Evolutionary conservation across 805 yeast genomes (phyloP).

Genomic region (Torulaspora delbrueckii): DNA sequence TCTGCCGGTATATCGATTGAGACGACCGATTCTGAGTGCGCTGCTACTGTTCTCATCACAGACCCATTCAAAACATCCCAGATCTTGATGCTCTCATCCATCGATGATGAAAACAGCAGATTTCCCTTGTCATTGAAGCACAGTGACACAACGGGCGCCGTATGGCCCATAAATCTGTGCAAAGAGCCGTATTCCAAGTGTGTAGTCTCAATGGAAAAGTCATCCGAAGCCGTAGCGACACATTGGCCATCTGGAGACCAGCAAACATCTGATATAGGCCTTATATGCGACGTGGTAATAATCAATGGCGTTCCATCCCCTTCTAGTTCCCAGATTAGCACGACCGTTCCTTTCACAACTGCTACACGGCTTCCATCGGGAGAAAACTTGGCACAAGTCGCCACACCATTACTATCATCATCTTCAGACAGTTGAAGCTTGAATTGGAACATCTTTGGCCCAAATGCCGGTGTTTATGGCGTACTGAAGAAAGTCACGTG

Average conservation of each 20-base stretch:
- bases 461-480: background rate
- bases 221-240: conserved; percentile 84
- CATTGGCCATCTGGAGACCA: conserved; percentile 73
- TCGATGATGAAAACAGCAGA: conserved; percentile 70
- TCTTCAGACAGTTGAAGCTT: conserved; percentile 5
- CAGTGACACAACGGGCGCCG: conserved; percentile 74
- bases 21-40: conserved; percentile 88
- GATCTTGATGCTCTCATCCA: conserved; percentile 84
- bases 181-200: conserved; percentile 43
- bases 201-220: conserved; percentile 73
- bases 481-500: conserved; percentile 2
- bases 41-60: conserved; percentile 73
- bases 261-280: conserved; percentile 67
- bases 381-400: conserved; percentile 52
- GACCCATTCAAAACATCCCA: conserved; percentile 76
- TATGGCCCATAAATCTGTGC: conserved; percentile 63
- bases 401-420: conserved; percentile 2
- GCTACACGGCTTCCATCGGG: conserved; percentile 60
- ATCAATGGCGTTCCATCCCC: conserved; percentile 26
- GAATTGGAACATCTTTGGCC: conserved; percentile 7
- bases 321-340: conserved; percentile 52
- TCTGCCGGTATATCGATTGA: conserved; percentile 70
- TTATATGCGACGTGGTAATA: conserved; percentile 38
- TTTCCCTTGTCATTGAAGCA: conserved; percentile 72
- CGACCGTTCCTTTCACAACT: conserved; percentile 52